Conservation (phyloP, 805 yeast genomes). For the Kazachstania bromeliacearum region DNA sequence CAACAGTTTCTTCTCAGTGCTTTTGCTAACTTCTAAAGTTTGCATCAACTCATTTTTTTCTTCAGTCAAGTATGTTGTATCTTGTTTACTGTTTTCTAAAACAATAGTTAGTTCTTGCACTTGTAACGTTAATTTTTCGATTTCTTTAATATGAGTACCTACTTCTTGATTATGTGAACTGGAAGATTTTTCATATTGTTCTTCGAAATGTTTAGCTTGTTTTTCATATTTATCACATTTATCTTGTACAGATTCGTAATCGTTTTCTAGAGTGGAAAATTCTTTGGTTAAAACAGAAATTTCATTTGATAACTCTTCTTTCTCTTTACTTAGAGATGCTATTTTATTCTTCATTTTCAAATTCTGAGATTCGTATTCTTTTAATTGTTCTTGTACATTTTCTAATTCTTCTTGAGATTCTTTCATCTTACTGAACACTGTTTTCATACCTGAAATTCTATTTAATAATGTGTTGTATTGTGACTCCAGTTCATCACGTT, state of each 20-base stretch:
- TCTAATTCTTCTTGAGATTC: constrained; percentile 57
- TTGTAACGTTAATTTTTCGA: constrained; percentile 14
- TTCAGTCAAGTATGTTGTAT: constrained; percentile 27
- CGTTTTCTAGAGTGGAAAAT: constrained; percentile 40
- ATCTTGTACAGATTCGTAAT: constrained; percentile 39
- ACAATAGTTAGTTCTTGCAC: constrained; percentile 34
- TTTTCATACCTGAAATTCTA: constrained; percentile 62
- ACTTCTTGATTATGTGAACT: constrained; percentile 34
- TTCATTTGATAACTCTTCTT: constrained; percentile 27
- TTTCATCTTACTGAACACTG: constrained; percentile 64
- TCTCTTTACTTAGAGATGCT: constrained; percentile 28
- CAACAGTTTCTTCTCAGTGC: constrained; percentile 23
- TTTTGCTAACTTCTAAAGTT: constrained; percentile 12
- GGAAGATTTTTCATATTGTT: constrained; percentile 29
- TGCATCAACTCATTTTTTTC: constrained; percentile 30
- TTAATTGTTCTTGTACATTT: constrained; percentile 40
- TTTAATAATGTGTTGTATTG: constrained; percentile 55
- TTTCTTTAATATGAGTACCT: constrained; percentile 11
- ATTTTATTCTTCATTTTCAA: constrained; percentile 28
- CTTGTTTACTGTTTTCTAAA: constrained; percentile 30
- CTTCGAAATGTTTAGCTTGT: constrained; percentile 33
- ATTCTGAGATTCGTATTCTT: constrained; percentile 38
- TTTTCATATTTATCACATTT: constrained; percentile 44
- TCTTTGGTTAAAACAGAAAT: constrained; percentile 34
- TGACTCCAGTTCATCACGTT: constrained; percentile 47